phyloP scores from a whole-genome alignment of 2,329 filamentous ascomycete species.

The Pseudocercospora cruenta region DNA sequence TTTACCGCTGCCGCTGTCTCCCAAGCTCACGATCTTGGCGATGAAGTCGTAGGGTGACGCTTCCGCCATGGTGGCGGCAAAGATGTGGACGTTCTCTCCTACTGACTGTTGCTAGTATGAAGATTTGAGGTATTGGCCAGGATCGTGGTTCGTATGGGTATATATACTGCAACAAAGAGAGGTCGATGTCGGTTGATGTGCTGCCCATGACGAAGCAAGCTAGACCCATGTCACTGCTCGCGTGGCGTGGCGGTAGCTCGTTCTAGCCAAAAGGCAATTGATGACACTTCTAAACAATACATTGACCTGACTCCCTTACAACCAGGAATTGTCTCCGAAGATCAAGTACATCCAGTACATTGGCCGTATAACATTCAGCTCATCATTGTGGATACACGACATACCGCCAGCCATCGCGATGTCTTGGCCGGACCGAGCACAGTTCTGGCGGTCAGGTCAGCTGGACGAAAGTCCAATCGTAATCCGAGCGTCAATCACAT shows the following conservation, averaged over 20 bases:
- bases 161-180: not conserved
- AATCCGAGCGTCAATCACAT: constrained; percentile 3
- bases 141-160: not conserved
- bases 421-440: not conserved
- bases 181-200: not conserved
- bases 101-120: not conserved
- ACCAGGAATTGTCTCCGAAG: not conserved
- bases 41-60: constrained; percentile 88
- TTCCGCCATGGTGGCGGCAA: constrained; percentile 23
- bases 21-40: constrained; percentile 96
- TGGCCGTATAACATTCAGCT: not conserved
- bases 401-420: not conserved
- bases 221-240: constrained; percentile 4
- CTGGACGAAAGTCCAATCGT: not conserved
- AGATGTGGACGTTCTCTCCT: not conserved
- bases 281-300: not conserved
- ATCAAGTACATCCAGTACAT: not conserved
- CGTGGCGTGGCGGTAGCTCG: not conserved
- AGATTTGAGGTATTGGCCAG: not conserved
- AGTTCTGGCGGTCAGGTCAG: not conserved
- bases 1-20: constrained; percentile 95
- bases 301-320: not conserved
- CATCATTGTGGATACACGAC: not conserved
- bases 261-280: not conserved
- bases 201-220: constrained; percentile 4